These are phyloP conservation scores for Chalaropsis thielavioides DNA, from an alignment of 2,329 filamentous ascomycete genomes.

Conservation along the genomic window DNA sequence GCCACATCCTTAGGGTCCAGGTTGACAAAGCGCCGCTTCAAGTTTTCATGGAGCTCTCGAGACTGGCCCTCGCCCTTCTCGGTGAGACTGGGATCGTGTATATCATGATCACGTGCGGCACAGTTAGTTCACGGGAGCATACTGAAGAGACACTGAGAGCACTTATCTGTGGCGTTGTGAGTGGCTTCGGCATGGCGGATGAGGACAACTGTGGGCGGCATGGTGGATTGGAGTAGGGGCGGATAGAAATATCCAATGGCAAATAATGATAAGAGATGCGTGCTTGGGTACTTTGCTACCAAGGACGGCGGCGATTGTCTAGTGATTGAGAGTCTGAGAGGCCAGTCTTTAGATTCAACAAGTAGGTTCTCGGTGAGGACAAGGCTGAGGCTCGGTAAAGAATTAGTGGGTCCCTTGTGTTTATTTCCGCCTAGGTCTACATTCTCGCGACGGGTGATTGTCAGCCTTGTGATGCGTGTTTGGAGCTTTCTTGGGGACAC, in stretches of 20 bases:
- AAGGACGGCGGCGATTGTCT: not conserved
- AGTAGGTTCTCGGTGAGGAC: not conserved
- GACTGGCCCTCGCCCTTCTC: constrained; percentile 37
- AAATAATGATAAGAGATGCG: not conserved
- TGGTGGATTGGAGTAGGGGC: constrained; percentile 20
- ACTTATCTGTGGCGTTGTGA: constrained; percentile 41
- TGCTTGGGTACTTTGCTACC: not conserved
- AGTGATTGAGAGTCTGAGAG: not conserved
- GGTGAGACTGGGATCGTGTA: constrained; percentile 39
- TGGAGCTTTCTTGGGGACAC: not conserved
- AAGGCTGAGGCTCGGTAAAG: constrained; percentile 6
- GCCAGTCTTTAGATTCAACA: not conserved
- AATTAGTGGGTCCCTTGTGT: not conserved
- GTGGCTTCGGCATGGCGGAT: constrained; percentile 72
- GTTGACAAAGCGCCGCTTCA: constrained; percentile 28
- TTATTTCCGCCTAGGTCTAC: not conserved
- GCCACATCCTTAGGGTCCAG: constrained; percentile 27
- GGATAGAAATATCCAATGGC: not conserved
- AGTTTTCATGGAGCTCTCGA: constrained; percentile 28
- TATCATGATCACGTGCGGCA: constrained; percentile 30
- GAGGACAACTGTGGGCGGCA: constrained; percentile 54
- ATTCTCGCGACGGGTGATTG: not conserved
- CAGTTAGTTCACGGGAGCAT: constrained; percentile 12
- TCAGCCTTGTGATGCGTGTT: not conserved
- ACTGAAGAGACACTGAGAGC: constrained; percentile 9